Conservation (phyloP, 176 grass and related monocot genomes). For the Thinopyrum elongatum region DNA sequence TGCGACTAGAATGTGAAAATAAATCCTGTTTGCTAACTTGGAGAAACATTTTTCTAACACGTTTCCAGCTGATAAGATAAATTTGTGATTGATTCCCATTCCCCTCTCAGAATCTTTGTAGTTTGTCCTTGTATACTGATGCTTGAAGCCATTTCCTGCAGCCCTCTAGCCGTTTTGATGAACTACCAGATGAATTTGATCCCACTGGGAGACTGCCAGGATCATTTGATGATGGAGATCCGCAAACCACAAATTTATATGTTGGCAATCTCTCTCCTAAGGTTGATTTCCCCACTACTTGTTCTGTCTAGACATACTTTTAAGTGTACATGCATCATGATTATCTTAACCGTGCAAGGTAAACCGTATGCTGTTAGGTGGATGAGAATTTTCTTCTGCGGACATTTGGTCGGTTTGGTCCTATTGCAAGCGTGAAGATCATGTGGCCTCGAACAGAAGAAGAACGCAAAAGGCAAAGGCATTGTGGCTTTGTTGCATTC, state of each 20-base stretch:
- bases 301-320: conserved; percentile 11
- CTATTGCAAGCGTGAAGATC: conserved; percentile 99
- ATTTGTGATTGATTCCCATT: conserved; percentile 8
- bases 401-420: conserved; percentile 97
- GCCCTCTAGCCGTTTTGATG: conserved; percentile 87
- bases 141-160: conserved; percentile 33
- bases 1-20: not conserved
- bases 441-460: conserved; percentile 99
- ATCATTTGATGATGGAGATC: conserved; percentile 99
- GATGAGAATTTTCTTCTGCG: conserved; percentile 99
- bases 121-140: conserved; percentile 26
- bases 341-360: conserved; percentile 10
- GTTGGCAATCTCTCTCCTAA: conserved; percentile 95
- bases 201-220: conserved; percentile 79
- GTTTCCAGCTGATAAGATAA: conserved; percentile 8
- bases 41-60: not conserved
- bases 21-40: not conserved
- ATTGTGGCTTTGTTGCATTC: conserved; percentile 99
- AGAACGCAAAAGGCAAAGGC: conserved; percentile 92
- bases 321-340: not conserved
- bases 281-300: conserved; percentile 45
- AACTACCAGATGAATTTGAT: conserved; percentile 89
- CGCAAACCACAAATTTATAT: conserved; percentile 99
- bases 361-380: conserved; percentile 49
- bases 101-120: conserved; percentile 25